Conservation (phyloP, 140 eudicot species). For the Stevia rebaudiana region DNA sequence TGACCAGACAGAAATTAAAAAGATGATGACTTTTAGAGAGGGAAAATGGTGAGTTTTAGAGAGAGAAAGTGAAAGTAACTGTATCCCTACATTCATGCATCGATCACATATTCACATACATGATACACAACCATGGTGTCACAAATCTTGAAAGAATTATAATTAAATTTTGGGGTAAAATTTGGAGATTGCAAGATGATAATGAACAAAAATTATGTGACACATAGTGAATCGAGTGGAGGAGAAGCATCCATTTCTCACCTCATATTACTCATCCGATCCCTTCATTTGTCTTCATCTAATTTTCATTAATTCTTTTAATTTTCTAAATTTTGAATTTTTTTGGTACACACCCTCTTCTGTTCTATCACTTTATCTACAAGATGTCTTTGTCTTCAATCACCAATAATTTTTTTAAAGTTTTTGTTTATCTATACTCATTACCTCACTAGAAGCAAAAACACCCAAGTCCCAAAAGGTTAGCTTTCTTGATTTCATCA, state of each 20-base stretch:
- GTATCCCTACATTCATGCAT: not conserved
- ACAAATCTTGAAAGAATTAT: constrained; percentile 21
- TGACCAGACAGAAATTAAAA: too few relatives aligned
- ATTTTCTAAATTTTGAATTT: not conserved
- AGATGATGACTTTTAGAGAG: too few relatives aligned
- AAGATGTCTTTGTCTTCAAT: constrained; percentile 24
- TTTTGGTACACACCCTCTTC: constrained; percentile 32
- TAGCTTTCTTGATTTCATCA: constrained; percentile 17
- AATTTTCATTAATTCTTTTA: not conserved
- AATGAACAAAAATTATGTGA: constrained; percentile 4
- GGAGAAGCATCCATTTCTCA: constrained; percentile 37
- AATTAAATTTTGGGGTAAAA: not conserved
- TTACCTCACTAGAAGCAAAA: constrained; percentile 20
- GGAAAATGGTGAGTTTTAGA: too few relatives aligned
- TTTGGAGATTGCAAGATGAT: not conserved
- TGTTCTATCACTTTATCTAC: constrained; percentile 33
- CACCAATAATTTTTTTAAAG: constrained; percentile 1
- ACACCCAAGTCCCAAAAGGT: constrained; percentile 32
- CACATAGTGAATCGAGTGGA: constrained; percentile 32
- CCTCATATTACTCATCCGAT: constrained; percentile 59
- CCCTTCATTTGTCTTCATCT: constrained; percentile 32
- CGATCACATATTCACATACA: too few relatives aligned
- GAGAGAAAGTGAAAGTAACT: too few relatives aligned
- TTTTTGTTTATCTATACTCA: constrained; percentile 29
- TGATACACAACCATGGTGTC: not conserved